A percentile compares a stretch with the other conserved stretches of the same genome.
Conservation (phyloP, 805 yeast species). For the Metschnikowia rubicola region DNA sequence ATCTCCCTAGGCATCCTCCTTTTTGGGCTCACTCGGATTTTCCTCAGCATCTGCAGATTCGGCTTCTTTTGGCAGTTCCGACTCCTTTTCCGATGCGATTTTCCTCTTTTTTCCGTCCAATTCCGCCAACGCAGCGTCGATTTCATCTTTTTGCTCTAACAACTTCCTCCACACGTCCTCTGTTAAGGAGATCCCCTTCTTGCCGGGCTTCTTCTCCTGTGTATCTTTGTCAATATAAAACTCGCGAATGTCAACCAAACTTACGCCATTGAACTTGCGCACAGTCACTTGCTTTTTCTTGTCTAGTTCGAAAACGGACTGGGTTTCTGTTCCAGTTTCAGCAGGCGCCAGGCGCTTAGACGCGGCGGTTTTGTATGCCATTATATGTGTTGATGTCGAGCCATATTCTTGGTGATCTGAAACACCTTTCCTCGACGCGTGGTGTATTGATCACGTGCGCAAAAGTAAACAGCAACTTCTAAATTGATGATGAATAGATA, state of each 20-base stretch:
- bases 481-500: no score
- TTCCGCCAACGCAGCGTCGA: slow-evolving; percentile 47
- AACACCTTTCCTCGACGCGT: no score
- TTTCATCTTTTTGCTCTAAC: slow-evolving; percentile 43
- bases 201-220: slow-evolving; percentile 74
- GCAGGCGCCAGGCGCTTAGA: slow-evolving; percentile 1
- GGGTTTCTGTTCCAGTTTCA: slow-evolving; percentile 10
- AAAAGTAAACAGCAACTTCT: no score
- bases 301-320: slow-evolving; percentile 21
- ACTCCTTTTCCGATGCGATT: background rate
- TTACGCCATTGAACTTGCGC: slow-evolving; percentile 61
- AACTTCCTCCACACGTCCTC: slow-evolving; percentile 52
- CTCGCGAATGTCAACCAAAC: slow-evolving; percentile 80
- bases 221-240: slow-evolving; percentile 55
- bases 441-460: no score
- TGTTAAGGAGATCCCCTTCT: slow-evolving; percentile 66
- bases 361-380: slow-evolving; percentile 2
- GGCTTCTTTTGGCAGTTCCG: background rate
- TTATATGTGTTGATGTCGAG: background rate
- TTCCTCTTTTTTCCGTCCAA: slow-evolving; percentile 25
- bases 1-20: background rate
- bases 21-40: background rate
- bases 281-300: slow-evolving; percentile 65
- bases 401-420: no score
- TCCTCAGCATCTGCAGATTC: background rate